Conservation (phyloP, 306 rosid genomes). For the Cercis canadensis region DNA sequence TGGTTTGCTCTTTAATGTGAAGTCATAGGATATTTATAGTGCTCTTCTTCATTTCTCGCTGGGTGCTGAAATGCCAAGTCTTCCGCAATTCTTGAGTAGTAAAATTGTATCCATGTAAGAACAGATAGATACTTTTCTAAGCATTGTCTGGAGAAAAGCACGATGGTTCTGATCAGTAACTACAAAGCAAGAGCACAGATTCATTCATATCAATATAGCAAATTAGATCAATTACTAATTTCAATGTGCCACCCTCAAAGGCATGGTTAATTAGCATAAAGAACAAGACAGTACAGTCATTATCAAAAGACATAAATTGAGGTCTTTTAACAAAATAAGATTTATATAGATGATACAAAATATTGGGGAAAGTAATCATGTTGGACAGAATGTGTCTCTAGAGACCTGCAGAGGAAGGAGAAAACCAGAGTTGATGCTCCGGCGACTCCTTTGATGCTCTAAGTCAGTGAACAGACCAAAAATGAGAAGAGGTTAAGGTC, state of each 20-base stretch:
- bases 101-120: too few species aligned
- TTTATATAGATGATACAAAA: slow-evolving; percentile 14
- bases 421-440: too few species aligned
- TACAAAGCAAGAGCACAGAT: slow-evolving; percentile 13
- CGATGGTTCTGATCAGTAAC: slow-evolving; percentile 35
- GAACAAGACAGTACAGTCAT: neutral
- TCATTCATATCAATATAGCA: neutral
- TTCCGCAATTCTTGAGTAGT: too few species aligned
- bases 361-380: slow-evolving; percentile 9
- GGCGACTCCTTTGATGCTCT: too few species aligned
- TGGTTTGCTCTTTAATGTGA: too few species aligned
- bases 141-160: slow-evolving; percentile 65
- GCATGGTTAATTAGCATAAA: neutral
- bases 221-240: neutral
- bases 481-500: too few species aligned
- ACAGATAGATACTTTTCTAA: slow-evolving; percentile 94
- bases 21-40: too few species aligned
- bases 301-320: slow-evolving; percentile 20
- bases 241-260: neutral
- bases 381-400: too few species aligned
- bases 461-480: too few species aligned
- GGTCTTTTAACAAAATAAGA: slow-evolving; percentile 11
- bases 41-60: too few species aligned
- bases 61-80: too few species aligned
- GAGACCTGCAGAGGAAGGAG: too few species aligned